phyloP scores from a whole-genome alignment of 257 asterid genomes.

The Salvia miltiorrhiza region DNA sequence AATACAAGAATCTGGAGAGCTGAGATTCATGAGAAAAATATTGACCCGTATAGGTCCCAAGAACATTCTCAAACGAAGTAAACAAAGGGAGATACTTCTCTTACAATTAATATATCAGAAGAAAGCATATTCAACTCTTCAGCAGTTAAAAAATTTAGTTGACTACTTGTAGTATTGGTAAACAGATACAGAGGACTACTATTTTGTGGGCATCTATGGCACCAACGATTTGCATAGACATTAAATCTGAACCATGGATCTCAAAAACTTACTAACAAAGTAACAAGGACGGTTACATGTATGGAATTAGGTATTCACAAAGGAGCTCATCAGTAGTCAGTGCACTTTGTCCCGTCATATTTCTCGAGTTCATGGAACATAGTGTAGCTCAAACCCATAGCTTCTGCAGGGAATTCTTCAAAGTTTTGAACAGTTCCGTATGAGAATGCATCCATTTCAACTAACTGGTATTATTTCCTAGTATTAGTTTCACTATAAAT shows the following conservation, averaged over 20 bases:
- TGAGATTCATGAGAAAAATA: background rate
- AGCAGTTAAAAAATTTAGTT: background rate
- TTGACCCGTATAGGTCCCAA: background rate
- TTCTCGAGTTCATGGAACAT: background rate
- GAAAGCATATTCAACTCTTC: background rate
- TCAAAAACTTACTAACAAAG: background rate
- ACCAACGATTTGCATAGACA: background rate
- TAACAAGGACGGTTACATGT: background rate
- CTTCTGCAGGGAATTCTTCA: too few relatives aligned
- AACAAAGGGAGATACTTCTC: background rate
- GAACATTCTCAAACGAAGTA: background rate
- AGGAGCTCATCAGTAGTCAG: too few relatives aligned
- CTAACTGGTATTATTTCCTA: background rate
- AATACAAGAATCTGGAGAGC: background rate
- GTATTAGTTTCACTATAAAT: background rate
- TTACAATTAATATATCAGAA: background rate
- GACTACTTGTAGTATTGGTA: background rate
- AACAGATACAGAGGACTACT: background rate
- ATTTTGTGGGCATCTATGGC: background rate
- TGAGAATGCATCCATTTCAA: too few relatives aligned
- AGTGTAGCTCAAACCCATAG: background rate
- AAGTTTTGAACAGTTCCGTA: background rate
- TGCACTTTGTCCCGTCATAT: too few relatives aligned
- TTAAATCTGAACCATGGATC: background rate
- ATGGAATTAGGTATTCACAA: background rate